These are phyloP conservation scores for Rhodotorula mucilaginosa DNA, from an alignment of 1,284 basidiomycete genomes.

Conservation along the genomic window DNA sequence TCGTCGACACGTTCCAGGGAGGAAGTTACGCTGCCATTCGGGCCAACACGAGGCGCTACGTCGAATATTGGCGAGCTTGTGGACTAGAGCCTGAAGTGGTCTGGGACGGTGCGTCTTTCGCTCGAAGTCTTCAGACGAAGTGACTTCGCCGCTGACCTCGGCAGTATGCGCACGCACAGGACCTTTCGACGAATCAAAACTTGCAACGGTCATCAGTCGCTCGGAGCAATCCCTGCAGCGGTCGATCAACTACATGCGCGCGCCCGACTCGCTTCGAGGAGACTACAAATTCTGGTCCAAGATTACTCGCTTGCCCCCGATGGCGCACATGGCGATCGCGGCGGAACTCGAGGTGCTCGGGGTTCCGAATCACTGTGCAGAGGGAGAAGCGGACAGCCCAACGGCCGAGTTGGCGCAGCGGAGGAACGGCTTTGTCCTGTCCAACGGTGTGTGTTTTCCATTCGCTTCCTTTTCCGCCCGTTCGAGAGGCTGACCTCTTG, in stretches of 20 bases:
- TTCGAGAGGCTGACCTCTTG: not conserved
- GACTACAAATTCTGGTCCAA: not conserved
- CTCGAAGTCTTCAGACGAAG: not conserved
- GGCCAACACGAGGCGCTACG: conserved; percentile 6
- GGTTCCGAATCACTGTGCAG: conserved; percentile 64
- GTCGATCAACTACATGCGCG: conserved; percentile 29
- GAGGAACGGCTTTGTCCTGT: conserved; percentile 61
- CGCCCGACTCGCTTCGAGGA: conserved; percentile 4
- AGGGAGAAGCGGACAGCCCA: conserved; percentile 82
- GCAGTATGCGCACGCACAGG: conserved; percentile 3
- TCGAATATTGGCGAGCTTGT: conserved; percentile 24
- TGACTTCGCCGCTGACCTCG: not conserved
- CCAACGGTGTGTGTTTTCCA: conserved; percentile 21
- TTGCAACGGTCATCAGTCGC: conserved; percentile 27
- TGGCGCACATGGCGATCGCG: conserved; percentile 25
- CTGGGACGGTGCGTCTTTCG: conserved; percentile 31
- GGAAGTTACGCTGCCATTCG: conserved; percentile 28
- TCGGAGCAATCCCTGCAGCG: conserved; percentile 26
- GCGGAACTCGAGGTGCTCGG: conserved; percentile 37
- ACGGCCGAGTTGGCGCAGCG: conserved; percentile 77
- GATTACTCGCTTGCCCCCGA: conserved; percentile 18
- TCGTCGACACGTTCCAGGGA: conserved; percentile 26
- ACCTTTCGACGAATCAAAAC: conserved; percentile 27
- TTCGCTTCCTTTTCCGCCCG: conserved; percentile 68
- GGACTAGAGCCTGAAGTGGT: conserved; percentile 36